Conservation (phyloP, 176 grass and related monocot species). For the Bolboschoenus planiculmis region DNA sequence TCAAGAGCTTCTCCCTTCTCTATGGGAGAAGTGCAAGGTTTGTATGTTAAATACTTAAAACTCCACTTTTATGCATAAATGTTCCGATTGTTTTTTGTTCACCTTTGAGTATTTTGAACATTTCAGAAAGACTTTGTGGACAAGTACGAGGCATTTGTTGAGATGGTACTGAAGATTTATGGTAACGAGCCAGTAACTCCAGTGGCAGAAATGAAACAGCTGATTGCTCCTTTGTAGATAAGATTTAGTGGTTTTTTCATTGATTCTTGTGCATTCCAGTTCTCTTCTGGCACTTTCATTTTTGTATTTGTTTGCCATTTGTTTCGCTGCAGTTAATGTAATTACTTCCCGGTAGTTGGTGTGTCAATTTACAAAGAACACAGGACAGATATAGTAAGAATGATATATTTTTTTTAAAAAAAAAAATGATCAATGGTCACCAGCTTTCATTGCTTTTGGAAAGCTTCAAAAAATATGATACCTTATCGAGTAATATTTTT, state of each 20-base stretch:
- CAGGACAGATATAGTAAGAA: not conserved
- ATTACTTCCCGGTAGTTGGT: not conserved
- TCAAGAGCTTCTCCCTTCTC: slow-evolving; percentile 82
- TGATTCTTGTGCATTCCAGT: slow-evolving; percentile 19
- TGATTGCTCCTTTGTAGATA: slow-evolving; percentile 53
- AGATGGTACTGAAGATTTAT: slow-evolving; percentile 75
- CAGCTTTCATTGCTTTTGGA: not conserved
- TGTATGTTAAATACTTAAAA: not conserved
- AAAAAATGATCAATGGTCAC: not conserved
- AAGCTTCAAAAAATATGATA: not conserved
- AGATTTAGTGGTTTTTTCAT: not conserved
- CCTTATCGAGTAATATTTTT: not conserved
- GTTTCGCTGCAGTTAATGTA: not conserved
- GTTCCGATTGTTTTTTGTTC: not conserved
- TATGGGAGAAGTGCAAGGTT: slow-evolving; percentile 98
- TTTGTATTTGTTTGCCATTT: not conserved
- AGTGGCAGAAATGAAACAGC: slow-evolving; percentile 53
- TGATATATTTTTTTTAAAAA: not conserved
- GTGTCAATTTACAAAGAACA: not conserved
- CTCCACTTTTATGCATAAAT: not conserved
- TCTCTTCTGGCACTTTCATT: not conserved
- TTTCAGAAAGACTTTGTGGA: slow-evolving; percentile 88
- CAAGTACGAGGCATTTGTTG: slow-evolving; percentile 80
- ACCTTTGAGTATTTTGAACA: slow-evolving; percentile 5
- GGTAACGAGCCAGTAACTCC: slow-evolving; percentile 60